phyloP scores from a whole-genome alignment of 2,329 filamentous ascomycete species.

The Neofusicoccum sp. region DNA sequence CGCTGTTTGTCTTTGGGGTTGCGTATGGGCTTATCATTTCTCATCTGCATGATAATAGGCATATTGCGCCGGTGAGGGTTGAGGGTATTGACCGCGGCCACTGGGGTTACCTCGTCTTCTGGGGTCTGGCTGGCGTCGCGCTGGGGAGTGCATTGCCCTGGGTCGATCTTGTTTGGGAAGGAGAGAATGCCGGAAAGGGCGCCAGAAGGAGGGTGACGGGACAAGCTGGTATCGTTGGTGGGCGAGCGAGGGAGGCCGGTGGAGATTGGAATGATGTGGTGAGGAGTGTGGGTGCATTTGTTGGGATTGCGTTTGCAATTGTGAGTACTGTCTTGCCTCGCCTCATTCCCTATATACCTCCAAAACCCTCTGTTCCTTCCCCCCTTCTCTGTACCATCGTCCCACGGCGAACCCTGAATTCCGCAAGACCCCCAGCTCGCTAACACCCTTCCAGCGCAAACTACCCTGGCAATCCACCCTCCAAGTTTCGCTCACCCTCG shows the following conservation, averaged over 20 bases:
- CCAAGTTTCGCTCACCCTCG: constrained; percentile 88
- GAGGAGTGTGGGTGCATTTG: constrained; percentile 69
- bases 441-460: constrained; percentile 63
- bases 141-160: constrained; percentile 82
- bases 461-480: constrained; percentile 92
- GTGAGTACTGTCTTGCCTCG: constrained; percentile 58
- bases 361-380: background rate
- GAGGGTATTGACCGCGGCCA: constrained; percentile 56
- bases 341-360: background rate
- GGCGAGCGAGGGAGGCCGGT: constrained; percentile 44
- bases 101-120: constrained; percentile 74
- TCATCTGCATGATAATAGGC: constrained; percentile 72
- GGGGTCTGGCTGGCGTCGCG: constrained; percentile 78
- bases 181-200: constrained; percentile 36
- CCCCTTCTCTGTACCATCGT: background rate
- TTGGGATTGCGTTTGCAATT: constrained; percentile 78
- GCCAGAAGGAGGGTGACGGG: constrained; percentile 21
- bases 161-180: constrained; percentile 76
- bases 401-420: background rate
- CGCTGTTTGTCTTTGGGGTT: constrained; percentile 79
- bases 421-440: background rate
- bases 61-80: constrained; percentile 65
- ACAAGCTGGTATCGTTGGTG: constrained; percentile 21
- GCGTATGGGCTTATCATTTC: constrained; percentile 82
- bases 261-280: constrained; percentile 74